These are phyloP conservation scores for Solanum virginianum DNA, from an alignment of 257 asterid genomes.

Conservation along the genomic window DNA sequence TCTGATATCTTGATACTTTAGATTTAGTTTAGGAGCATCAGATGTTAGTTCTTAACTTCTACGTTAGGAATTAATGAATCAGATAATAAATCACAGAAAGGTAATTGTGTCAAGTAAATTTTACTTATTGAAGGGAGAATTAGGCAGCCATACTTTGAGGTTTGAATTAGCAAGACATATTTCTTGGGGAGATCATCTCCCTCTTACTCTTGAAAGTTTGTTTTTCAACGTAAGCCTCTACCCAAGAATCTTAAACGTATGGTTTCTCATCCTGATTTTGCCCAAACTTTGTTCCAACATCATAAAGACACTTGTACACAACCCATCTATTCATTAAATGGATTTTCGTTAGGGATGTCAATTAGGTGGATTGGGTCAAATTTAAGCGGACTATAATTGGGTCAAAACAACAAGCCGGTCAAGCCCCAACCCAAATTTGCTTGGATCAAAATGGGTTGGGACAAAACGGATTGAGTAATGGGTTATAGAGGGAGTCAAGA, in stretches of 20 bases:
- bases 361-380: no score
- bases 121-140: neutral
- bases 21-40: neutral
- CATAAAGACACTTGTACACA: neutral
- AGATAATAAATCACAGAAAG: neutral
- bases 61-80: neutral
- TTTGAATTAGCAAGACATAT: neutral
- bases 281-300: neutral
- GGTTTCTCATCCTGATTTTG: neutral
- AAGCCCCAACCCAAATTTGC: no score
- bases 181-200: neutral
- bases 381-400: no score
- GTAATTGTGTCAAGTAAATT: neutral
- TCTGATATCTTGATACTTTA: neutral
- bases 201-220: neutral
- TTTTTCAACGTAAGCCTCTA: neutral
- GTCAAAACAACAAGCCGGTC: no score
- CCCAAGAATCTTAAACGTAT: neutral
- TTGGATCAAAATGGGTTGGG: no score
- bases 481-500: no score
- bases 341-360: no score
- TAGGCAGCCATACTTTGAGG: neutral
- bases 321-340: neutral
- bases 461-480: no score
- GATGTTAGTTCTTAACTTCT: neutral